Base-by-base conservation (phyloP, 768 basidiomycete species). In the Suillus brevipes region DNA sequence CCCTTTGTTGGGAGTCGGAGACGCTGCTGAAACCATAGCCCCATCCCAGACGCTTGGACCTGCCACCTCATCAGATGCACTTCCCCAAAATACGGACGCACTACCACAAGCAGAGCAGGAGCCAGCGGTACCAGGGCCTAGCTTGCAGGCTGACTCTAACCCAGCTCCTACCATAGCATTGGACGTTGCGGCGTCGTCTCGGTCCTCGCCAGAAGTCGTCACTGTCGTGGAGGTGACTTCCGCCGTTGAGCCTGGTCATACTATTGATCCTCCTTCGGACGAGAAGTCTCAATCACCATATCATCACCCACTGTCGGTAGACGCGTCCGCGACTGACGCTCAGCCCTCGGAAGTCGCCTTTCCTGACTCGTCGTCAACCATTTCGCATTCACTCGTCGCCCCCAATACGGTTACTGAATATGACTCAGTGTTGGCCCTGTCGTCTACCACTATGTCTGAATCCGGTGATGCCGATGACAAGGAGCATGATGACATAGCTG, bases 51-150 rank as follows among this genome's bases (percentile, higher is more conserved):
- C 20, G n/a, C 37, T 58, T 25, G 56, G 25, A 58, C 56, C n/a
- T 38, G 23, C 25, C 37, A 38, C 37, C 37, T 37, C 57, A 40
- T 18, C 57, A 18, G 25, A 42, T 28, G 38, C 38, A 20, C 38
- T 42, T 59, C 38, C 38, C 18, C 36, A 59, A 59, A 60, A 16
- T 45, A 57, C 36, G 13, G 64, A 69, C 18, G 50, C n/a, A 31
- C 55, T n/a, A 20, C 40, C 14, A 3, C 38, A 49, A 34, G 55
- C 55, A 49, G 65, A 23, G n/a, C 67, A 70, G 49, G 53, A 64
- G 12, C 23, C 58, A 3, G 62, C 55, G 25, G 25, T 20, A 28
- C 9, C 18, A 40, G 57, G 6, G 57, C 16, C 28, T 28, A 16
- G 16, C 25, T 40, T 28, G 10, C 57, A 59, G 25, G 38, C 23